Evolutionary conservation across 2,329 filamentous ascomycete species (phyloP).

Genomic region (Cladobotryum mycophilum): DNA sequence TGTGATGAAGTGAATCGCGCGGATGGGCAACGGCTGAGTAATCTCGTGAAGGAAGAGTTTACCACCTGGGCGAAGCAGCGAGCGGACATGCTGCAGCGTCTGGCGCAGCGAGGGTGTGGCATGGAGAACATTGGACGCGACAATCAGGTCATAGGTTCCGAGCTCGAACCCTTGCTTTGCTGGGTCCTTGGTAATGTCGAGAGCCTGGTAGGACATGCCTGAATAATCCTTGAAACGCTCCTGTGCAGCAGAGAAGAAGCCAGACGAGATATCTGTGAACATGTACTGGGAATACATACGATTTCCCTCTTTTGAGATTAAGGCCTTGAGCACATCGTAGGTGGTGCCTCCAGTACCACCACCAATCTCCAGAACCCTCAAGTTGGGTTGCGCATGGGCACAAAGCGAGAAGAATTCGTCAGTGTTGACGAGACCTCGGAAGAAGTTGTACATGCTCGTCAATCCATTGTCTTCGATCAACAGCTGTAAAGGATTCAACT

Average conservation of each 20-base stretch:
- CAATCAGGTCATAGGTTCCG: conserved; percentile 7
- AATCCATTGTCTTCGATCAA: neutral
- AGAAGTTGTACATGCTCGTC: neutral
- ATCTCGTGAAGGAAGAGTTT: conserved; percentile 5
- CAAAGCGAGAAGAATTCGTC: conserved; percentile 1
- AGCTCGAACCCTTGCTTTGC: conserved; percentile 8
- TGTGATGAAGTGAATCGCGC: conserved; percentile 7
- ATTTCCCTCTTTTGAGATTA: neutral
- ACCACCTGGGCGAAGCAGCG: conserved; percentile 3
- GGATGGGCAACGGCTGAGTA: neutral
- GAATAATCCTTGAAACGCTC: conserved; percentile 13
- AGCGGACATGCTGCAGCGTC: neutral
- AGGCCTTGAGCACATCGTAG: conserved; percentile 16
- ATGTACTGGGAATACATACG: conserved; percentile 15
- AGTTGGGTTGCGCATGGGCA: conserved; percentile 8
- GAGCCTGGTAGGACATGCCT: conserved; percentile 13
- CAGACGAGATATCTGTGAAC: conserved; percentile 20
- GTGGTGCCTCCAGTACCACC: conserved; percentile 32
- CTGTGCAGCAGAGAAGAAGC: conserved; percentile 18
- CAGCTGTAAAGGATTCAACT: neutral
- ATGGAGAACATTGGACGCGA: conserved; percentile 7
- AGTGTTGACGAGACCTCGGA: neutral
- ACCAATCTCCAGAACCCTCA: conserved; percentile 23
- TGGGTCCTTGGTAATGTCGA: conserved; percentile 20
- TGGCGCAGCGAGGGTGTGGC: neutral